Base-by-base conservation (phyloP, 306 rosid species). In the Vachellia pachyceras region DNA sequence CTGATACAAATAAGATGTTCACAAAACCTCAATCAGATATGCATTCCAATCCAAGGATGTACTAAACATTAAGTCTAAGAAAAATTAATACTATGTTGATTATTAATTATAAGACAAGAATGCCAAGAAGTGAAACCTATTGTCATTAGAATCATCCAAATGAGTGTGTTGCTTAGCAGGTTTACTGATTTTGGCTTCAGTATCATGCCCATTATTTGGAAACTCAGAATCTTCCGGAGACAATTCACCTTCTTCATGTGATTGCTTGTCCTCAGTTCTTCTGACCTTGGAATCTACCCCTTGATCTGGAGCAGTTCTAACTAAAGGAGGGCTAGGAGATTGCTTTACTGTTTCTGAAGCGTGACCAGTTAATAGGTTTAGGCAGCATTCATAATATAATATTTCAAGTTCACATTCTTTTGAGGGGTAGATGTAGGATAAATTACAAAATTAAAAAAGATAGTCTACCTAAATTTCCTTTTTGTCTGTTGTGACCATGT, bases 231-330 rank as follows among this genome's bases (percentile, higher is more conserved):
- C 85, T 88, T 90, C 91, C 35, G 92, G 98, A 84, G 97, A 87
- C 78, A 90, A 29, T 82, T 93, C 97, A 77, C 92, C 94, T 83
- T 92, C 99, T 88, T 92, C 99, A 77, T 87, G 90, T 54, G 92
- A 89, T 75, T 86, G 86, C 78, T 84, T 88, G 66, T 83, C 88
- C 76, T 66, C 57, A 22, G 70, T 67, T 46, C 84, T 79, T 88
- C 81, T 87, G 49, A 29, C 72, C 77, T 74, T 85, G 64, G 40
- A 79, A 76, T 83, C 88, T 72, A 79, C 77, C 42, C 10, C 83
- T 67, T 77, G 89, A 54, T 88, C 88, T 78, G 61, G 77, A 68
- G 57, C 55, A 41, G 78, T 67, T 77, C 47, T 81, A 77, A 42
- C 79, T 29, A 35, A 40, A 39, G 86, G 75, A 69, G 69, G 84